Percentiles rank a stretch among this genome's conserved stretches.
phyloP scores from a whole-genome alignment of 2,329 filamentous ascomycete genomes.

The Sordariomycetes sp. region DNA sequence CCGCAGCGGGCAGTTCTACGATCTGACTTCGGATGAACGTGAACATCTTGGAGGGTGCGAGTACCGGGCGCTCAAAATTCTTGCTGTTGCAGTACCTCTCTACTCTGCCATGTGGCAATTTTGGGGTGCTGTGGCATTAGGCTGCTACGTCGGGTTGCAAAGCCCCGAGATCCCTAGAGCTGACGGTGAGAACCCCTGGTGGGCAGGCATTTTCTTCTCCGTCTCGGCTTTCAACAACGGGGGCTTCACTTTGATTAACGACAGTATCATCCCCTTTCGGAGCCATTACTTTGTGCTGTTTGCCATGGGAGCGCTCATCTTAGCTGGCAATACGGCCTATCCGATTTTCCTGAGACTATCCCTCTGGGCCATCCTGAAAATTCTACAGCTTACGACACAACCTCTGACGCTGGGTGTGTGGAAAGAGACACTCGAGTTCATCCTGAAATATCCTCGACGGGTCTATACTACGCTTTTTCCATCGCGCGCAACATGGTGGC shows the following conservation, averaged over 20 bases:
- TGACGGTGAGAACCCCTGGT: conserved; percentile 58
- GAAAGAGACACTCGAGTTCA: conserved; percentile 43
- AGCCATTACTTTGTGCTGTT: conserved; percentile 39
- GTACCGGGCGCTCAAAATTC: conserved; percentile 51
- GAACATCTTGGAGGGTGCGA: conserved; percentile 53
- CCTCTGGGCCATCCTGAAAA: conserved; percentile 41
- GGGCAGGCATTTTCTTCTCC: conserved; percentile 59
- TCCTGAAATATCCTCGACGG: conserved; percentile 45
- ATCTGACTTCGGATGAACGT: conserved; percentile 41
- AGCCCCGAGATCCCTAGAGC: conserved; percentile 33
- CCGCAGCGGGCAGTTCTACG: conserved; percentile 46
- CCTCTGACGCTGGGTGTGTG: conserved; percentile 22
- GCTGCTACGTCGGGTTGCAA: conserved; percentile 46
- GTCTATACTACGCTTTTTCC: conserved; percentile 59
- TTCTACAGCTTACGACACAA: conserved; percentile 27
- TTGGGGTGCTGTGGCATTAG: conserved; percentile 47
- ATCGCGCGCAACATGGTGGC: conserved; percentile 54
- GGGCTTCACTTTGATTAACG: conserved; percentile 59
- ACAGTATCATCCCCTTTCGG: conserved; percentile 55
- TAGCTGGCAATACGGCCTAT: conserved; percentile 59
- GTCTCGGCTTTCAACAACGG: conserved; percentile 63
- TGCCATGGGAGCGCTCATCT: conserved; percentile 46
- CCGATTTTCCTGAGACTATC: conserved; percentile 53
- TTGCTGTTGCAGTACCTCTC: conserved; percentile 49
- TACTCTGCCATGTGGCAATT: conserved; percentile 54